phyloP scores from a whole-genome alignment of 2,329 filamentous ascomycete species.

The Tolypocladium ophioglossoides region DNA sequence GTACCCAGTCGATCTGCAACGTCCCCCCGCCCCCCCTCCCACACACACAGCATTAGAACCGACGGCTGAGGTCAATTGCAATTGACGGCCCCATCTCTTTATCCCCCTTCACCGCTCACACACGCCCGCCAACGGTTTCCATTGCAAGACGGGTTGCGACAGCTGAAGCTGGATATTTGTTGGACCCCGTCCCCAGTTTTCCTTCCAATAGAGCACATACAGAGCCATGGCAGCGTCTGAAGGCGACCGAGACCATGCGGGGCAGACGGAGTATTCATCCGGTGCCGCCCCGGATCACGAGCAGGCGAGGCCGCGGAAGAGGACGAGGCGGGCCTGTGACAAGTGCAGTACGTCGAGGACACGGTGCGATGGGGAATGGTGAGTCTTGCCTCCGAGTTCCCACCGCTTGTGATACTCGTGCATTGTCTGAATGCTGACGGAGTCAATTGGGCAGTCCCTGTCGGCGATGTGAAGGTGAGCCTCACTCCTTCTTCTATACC shows the following conservation, averaged over 20 bases:
- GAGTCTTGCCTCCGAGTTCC: slow-evolving; percentile 8
- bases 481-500: neutral
- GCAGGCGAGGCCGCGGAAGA: slow-evolving; percentile 16
- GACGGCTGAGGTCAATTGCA: neutral
- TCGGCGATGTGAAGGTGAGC: slow-evolving; percentile 25
- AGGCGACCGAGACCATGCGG: neutral
- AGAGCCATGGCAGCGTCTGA: neutral
- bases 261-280: neutral
- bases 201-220: neutral
- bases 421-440: neutral
- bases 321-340: slow-evolving; percentile 19
- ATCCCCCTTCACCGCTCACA: neutral
- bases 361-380: slow-evolving; percentile 33
- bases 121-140: neutral
- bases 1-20: neutral
- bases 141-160: neutral
- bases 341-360: slow-evolving; percentile 27
- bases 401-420: neutral
- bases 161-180: neutral
- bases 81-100: neutral
- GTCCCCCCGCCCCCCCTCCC: too few relatives aligned
- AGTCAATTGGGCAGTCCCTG: slow-evolving; percentile 10
- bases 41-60: neutral
- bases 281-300: slow-evolving; percentile 1
- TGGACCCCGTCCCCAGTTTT: neutral